A percentile compares a stretch with the other conserved stretches of the same genome.
These are phyloP conservation scores for Arachis monticola DNA, from an alignment of 331 rosid species.

Conservation along the genomic window DNA sequence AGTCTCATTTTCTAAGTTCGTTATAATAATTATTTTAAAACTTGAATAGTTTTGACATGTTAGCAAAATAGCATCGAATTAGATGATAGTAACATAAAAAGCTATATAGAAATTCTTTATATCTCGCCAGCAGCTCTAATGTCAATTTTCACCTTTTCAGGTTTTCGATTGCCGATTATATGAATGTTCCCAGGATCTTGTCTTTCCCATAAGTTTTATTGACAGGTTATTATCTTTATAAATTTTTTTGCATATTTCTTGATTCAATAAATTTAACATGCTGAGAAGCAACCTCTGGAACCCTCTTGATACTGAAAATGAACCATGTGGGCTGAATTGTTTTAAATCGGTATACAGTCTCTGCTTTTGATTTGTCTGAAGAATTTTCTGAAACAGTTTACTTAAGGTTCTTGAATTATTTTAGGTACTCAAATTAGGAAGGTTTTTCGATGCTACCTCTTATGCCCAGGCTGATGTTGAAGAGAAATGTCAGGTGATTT, in stretches of 20 bases:
- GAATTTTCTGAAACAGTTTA: too few relatives aligned
- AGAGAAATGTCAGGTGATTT: too few relatives aligned
- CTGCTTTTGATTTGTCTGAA: too few relatives aligned
- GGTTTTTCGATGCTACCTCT: too few relatives aligned
- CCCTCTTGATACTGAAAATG: constrained; percentile 66
- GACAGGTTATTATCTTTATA: constrained; percentile 25
- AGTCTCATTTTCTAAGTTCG: neutral
- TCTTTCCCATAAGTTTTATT: constrained; percentile 78
- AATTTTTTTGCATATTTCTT: constrained; percentile 17
- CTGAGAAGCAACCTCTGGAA: constrained; percentile 88
- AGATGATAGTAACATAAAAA: too few relatives aligned
- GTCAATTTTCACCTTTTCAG: constrained; percentile 47
- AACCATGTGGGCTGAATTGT: constrained; percentile 58
- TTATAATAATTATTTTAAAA: too few relatives aligned
- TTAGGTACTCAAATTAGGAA: too few relatives aligned
- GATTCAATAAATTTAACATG: constrained; percentile 56
- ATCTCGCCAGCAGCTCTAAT: constrained; percentile 37
- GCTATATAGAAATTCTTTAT: neutral
- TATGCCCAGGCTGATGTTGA: too few relatives aligned
- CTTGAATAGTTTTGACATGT: too few relatives aligned
- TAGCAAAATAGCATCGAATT: too few relatives aligned
- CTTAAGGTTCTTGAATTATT: too few relatives aligned
- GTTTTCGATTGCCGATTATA: constrained; percentile 95
- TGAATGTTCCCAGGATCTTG: constrained; percentile 99
- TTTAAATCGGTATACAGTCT: too few relatives aligned